phyloP scores from a whole-genome alignment of 345 rosid genomes.

The rapeseed (Brassica napus) region DNA sequence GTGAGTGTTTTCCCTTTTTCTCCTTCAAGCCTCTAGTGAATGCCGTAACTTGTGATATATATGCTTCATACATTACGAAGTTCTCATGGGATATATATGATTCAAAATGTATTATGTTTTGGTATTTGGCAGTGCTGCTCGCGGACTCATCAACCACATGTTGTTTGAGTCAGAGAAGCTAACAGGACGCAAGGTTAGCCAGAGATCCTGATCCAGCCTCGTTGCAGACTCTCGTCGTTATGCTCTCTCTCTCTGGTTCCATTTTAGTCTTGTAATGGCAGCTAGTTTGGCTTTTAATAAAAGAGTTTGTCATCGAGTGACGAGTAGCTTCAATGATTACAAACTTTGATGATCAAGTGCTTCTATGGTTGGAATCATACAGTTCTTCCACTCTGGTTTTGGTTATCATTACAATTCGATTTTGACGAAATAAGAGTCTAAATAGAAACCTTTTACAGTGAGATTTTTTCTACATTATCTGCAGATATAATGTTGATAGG shows the following conservation, averaged over 20 bases:
- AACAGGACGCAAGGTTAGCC: conserved; percentile 75
- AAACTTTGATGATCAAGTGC: background rate
- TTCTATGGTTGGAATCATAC: conserved; percentile 7
- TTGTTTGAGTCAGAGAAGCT: conserved; percentile 76
- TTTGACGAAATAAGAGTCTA: background rate
- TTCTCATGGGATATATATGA: background rate
- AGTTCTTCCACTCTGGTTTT: background rate
- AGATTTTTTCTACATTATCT: background rate
- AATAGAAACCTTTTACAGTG: background rate
- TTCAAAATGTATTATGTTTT: background rate
- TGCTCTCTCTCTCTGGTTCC: conserved; percentile 7
- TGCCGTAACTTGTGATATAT: too few species aligned
- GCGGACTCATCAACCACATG: conserved; percentile 94
- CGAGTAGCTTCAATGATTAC: too few species aligned
- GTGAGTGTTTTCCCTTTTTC: conserved; percentile 54
- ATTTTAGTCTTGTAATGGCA: background rate
- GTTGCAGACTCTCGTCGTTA: background rate
- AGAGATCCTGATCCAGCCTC: conserved; percentile 39
- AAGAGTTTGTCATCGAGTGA: background rate
- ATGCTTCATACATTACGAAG: conserved; percentile 1
- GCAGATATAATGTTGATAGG: background rate
- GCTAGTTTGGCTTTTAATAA: conserved; percentile 6
- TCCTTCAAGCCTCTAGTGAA: background rate
- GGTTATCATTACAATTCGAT: background rate
- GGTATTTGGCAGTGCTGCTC: conserved; percentile 77